Base-by-base conservation (phyloP, 495 filamentous ascomycete species). In the Podospora fimiseda region DNA sequence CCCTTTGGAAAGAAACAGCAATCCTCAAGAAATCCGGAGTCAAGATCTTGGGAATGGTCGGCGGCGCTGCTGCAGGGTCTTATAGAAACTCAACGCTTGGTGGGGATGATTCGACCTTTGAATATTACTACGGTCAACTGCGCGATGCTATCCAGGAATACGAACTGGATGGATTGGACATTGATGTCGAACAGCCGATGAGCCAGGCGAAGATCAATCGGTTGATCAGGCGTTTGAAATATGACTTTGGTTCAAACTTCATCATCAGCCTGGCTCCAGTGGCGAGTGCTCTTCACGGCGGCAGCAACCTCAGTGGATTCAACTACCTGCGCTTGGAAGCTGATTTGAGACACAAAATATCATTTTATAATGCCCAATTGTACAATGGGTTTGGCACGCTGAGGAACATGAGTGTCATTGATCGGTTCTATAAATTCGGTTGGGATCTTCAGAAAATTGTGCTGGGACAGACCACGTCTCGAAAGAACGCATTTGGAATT, bases 321-420 rank as follows among this genome's bases (percentile, higher is more conserved):
- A 75, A 81, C 52, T 92, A 94, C 64, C 67, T 73, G 3, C 72
- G 18, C 74, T 92, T 27, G 86, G 90, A 62, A 68, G 9, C 0
- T 20, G 14, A 14, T 50, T 19, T 1, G 64, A n/a, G 66, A 6
- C 3, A 16, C 62, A 19, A 72, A 67, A 60, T 91, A 36, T 74
- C 69, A 15, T 94, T 88, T 81, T 93, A 93, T 60, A 93, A 93
- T 54, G 70, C 81, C 13, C 89, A 93, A 62, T 93, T 93, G 61
- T 94, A 94, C 61, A 87, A 84, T 58, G 86, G 86, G 1, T 94
- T 86, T 78, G 89, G 88, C 13, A 73, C 73, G 22, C 72, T 87
- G 20, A 73, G 73, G 11, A 75, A 74, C 56, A 76, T 82, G 0
- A 60, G 68, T n/a, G 75, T 78, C 64, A 90, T 84, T 58, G 80